These are phyloP conservation scores for Pseudocohnilembus persalinus DNA, from an alignment of 169 alveolate genomes.

Conservation along the genomic window DNA sequence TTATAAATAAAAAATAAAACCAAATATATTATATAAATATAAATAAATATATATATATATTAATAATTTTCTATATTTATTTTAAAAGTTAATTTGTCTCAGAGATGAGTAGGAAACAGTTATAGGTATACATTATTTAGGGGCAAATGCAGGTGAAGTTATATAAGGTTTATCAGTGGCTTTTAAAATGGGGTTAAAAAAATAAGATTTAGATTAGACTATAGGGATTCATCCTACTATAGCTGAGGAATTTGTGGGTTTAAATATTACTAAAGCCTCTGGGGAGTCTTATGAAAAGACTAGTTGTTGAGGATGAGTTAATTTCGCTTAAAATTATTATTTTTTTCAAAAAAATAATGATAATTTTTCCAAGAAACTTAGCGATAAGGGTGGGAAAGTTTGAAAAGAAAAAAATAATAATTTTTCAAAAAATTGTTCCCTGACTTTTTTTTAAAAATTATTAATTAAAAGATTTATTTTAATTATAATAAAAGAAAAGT, in stretches of 20 bases:
- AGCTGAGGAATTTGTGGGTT: conserved; percentile 73
- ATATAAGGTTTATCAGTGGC: conserved; percentile 80
- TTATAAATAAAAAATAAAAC: conserved; percentile 51
- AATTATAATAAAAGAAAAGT: too few relatives aligned
- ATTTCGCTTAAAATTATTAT: neutral
- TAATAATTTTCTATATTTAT: too few relatives aligned
- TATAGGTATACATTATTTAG: conserved; percentile 75
- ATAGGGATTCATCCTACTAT: conserved; percentile 84
- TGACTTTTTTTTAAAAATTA: too few relatives aligned
- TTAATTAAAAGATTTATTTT: too few relatives aligned
- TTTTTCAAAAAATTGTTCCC: too few relatives aligned
- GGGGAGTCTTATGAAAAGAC: conserved; percentile 73
- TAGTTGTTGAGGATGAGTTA: conserved; percentile 82
- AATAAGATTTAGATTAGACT: conserved; percentile 64
- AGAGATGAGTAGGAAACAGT: conserved; percentile 58
- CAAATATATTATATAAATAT: too few relatives aligned
- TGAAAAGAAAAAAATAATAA: neutral
- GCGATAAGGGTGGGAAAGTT: neutral
- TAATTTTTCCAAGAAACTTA: neutral
- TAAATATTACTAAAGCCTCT: conserved; percentile 68
- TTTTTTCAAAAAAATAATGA: neutral
- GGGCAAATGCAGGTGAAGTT: conserved; percentile 80
- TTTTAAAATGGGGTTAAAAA: conserved; percentile 73
- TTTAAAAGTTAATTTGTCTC: conserved; percentile 50
- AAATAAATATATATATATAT: too few relatives aligned